Base-by-base conservation (phyloP, 768 basidiomycete species). In the Amanita rubescens region DNA sequence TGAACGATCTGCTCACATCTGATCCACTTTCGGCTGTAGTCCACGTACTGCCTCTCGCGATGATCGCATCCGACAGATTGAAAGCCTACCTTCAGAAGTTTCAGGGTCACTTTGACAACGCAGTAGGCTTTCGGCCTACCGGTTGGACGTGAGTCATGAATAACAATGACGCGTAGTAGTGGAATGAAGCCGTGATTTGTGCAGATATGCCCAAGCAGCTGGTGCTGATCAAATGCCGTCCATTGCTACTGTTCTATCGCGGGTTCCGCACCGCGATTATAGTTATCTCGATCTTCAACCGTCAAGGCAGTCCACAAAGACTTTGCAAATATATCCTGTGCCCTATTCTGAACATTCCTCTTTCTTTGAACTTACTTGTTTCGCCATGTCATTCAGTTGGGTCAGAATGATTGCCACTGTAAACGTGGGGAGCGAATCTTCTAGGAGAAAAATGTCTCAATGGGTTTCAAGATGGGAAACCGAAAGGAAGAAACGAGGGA, bases 281-380 rank as follows among this genome's bases (percentile, higher is more conserved):
- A 84, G 84, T 3, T 76, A 81, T 51, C 69, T 81, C 19, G 78
- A 87, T 64, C 74, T 95, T 14, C 79, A 76, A 39, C 78, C 82
- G 19, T 80, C 78, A 61, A 78, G 81, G 41, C 89, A 88, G 55
- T 90, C 91, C 10, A 86, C 85, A 14, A 59, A 80, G 14, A 68
- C 72, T 30, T 67, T 88, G 42, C 85, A 86, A 69, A 71, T 96
- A 39, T 91, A 85, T 62, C 87, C 90, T 49, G 84, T 90, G 51
- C 88, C 85, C 9, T 98, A 98, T 64, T 97, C 94, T 5, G 96
- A 98, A 64, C 95, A 98, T 66, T 92, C 90, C 30, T 93, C 90
- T 32, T 97, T 97, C 69, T 90, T 90, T 61, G 95, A 98, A 68
- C 74, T 95, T 58, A 95, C 93, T 10, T 94, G 92, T 65, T 97